Conservation (phyloP, 768 basidiomycete species). For the Podaxis sp. region DNA sequence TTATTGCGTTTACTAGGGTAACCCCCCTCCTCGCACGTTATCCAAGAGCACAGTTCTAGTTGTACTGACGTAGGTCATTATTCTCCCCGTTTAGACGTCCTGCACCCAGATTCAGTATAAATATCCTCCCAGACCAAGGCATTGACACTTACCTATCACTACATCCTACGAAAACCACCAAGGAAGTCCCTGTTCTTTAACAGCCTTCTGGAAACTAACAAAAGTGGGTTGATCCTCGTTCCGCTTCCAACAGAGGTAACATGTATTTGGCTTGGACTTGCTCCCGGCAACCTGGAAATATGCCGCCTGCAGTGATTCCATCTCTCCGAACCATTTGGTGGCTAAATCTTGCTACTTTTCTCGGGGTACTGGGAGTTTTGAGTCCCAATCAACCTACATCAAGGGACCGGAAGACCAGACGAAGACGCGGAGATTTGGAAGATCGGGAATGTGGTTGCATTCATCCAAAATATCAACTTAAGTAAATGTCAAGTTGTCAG, state of each 20-base stretch:
- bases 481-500: neutral
- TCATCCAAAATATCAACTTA: neutral
- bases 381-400: neutral
- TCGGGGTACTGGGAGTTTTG: neutral
- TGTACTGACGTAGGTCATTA: no score
- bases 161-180: neutral
- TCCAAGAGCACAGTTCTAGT: no score
- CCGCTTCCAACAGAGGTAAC: neutral
- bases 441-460: neutral
- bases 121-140: no score
- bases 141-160: no score
- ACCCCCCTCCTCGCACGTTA: no score
- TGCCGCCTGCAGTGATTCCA: neutral
- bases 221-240: neutral
- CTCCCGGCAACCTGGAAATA: neutral
- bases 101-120: neutral
- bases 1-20: no score
- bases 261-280: neutral
- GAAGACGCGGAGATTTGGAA: neutral
- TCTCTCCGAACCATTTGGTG: neutral
- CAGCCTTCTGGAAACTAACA: neutral
- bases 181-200: neutral
- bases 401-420: neutral
- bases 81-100: no score
- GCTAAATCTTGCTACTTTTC: neutral